Conservation (phyloP, 2,329 filamentous ascomycete species). For the Colletotrichum nymphaeae region DNA sequence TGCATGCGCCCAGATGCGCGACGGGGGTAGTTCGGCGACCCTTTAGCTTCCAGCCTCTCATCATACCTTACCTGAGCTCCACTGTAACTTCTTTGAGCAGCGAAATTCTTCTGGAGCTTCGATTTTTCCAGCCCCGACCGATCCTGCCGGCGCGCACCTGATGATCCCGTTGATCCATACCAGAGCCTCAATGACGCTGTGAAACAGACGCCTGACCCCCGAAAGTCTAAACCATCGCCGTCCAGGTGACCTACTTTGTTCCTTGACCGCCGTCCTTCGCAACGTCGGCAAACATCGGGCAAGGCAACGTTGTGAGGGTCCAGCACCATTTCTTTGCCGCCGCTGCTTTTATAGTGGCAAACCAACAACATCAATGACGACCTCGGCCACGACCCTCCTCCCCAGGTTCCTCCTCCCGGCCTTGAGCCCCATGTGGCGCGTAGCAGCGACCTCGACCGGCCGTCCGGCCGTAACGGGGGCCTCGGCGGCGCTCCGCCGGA, state of each 20-base stretch:
- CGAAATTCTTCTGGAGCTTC: constrained; percentile 33
- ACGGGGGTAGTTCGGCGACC: constrained; percentile 25
- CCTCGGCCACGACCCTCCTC: constrained; percentile 63
- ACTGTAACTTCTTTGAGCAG: background rate
- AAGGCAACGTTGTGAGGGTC: background rate
- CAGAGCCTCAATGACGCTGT: constrained; percentile 32
- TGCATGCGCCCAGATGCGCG: background rate
- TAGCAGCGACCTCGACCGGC: constrained; percentile 39
- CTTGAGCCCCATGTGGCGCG: constrained; percentile 66
- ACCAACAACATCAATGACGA: constrained; percentile 49
- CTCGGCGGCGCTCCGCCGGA: constrained; percentile 14
- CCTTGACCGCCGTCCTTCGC: background rate
- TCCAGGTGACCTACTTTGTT: constrained; percentile 23
- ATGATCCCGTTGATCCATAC: constrained; percentile 26
- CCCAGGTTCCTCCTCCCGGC: constrained; percentile 77
- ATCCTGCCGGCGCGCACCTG: constrained; percentile 19
- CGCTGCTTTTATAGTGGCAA: constrained; percentile 1
- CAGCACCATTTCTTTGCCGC: background rate
- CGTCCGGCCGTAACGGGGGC: constrained; percentile 37
- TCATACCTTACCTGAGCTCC: constrained; percentile 8
- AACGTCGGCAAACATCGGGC: constrained; percentile 6
- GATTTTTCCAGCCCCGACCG: constrained; percentile 29
- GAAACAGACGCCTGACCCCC: constrained; percentile 17
- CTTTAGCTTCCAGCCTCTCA: background rate
- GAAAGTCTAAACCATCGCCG: constrained; percentile 1